These are phyloP conservation scores for Seiridium unicorne DNA, from an alignment of 2,329 filamentous ascomycete species.

Conservation along the genomic window DNA sequence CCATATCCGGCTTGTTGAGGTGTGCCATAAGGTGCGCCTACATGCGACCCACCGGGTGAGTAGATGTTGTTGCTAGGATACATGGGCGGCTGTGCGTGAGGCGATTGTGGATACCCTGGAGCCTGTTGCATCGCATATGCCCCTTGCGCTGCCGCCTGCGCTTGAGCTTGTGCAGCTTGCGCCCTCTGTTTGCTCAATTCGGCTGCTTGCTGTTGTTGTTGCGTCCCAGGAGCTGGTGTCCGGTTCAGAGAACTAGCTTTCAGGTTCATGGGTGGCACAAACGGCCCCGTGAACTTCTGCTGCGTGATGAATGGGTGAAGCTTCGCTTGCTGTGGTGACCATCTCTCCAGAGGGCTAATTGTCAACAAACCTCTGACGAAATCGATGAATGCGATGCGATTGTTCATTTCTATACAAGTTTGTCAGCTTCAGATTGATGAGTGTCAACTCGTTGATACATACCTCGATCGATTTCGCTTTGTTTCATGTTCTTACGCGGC, in stretches of 20 bases:
- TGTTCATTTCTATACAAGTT: conserved; percentile 81
- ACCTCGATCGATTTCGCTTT: conserved; percentile 94
- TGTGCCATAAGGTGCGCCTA: conserved; percentile 68
- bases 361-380: conserved; percentile 91
- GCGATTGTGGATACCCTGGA: conserved; percentile 38
- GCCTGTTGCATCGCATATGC: conserved; percentile 56
- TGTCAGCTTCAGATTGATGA: too few species aligned
- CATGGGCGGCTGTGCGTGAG: conserved; percentile 57
- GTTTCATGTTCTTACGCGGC: conserved; percentile 99
- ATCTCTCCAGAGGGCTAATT: conserved; percentile 93
- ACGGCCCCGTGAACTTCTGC: conserved; percentile 93
- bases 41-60: conserved; percentile 53
- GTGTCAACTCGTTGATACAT: conserved; percentile 27
- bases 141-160: conserved; percentile 64
- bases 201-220: conserved; percentile 94
- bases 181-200: conserved; percentile 90
- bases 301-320: conserved; percentile 98
- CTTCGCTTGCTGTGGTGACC: conserved; percentile 97
- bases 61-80: conserved; percentile 87
- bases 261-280: conserved; percentile 95
- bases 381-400: conserved; percentile 95
- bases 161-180: conserved; percentile 67
- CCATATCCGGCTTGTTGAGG: conserved; percentile 69
- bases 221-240: conserved; percentile 87
- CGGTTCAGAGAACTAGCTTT: conserved; percentile 83